Evolutionary conservation across 2,329 filamentous ascomycete species (phyloP).

Genomic region (Microcera coccophila): DNA sequence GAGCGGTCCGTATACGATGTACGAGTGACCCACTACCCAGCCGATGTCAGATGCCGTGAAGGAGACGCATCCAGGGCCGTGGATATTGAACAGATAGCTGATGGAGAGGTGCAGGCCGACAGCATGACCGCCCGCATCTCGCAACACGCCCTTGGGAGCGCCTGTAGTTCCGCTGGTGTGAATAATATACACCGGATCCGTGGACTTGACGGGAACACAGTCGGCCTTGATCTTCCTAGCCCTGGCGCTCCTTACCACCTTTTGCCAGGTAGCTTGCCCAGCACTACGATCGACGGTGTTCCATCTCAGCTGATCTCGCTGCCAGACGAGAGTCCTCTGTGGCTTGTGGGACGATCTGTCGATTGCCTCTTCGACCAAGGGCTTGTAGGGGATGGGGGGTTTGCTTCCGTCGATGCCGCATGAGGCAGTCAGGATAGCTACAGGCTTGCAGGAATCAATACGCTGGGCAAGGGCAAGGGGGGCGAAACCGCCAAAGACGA

Average conservation of each 20-base stretch:
- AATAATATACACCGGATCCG: slow-evolving; percentile 83
- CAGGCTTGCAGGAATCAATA: slow-evolving; percentile 76
- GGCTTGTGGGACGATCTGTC: slow-evolving; percentile 67
- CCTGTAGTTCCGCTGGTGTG: slow-evolving; percentile 85
- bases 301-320: slow-evolving; percentile 75
- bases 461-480: slow-evolving; percentile 76
- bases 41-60: slow-evolving; percentile 82
- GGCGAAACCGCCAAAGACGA: slow-evolving; percentile 92
- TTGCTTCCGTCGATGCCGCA: slow-evolving; percentile 89
- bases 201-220: slow-evolving; percentile 73
- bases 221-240: slow-evolving; percentile 64
- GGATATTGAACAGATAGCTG: slow-evolving; percentile 76
- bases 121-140: slow-evolving; percentile 81
- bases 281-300: slow-evolving; percentile 60
- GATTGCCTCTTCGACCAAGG: slow-evolving; percentile 72
- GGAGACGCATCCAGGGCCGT: slow-evolving; percentile 73
- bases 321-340: slow-evolving; percentile 72
- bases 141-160: slow-evolving; percentile 74
- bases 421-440: slow-evolving; percentile 78
- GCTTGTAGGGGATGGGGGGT: slow-evolving; percentile 71
- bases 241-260: slow-evolving; percentile 66
- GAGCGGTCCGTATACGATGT: slow-evolving; percentile 85
- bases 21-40: slow-evolving; percentile 69
- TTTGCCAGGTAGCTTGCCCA: slow-evolving; percentile 77
- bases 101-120: slow-evolving; percentile 81